Conservation (phyloP, 1,139 yeast genomes). For the Taphrina communis region DNA sequence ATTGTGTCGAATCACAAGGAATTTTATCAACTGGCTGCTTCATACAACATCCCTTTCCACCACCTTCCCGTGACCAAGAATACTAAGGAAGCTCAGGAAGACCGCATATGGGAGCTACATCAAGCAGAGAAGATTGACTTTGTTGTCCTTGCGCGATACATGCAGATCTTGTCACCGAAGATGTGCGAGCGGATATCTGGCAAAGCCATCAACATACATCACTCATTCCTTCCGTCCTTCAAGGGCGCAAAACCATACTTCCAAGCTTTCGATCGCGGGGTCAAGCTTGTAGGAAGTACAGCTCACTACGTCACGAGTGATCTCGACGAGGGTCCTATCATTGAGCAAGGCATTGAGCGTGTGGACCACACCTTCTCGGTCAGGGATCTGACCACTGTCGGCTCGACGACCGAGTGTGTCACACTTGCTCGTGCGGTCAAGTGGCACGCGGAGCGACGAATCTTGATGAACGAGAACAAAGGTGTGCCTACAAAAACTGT, state of each 20-base stretch:
- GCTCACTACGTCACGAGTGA: slow-evolving; percentile 38
- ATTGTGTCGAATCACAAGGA: slow-evolving; percentile 39
- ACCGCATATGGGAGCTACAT: slow-evolving; percentile 37
- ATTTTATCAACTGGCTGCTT: slow-evolving; percentile 36
- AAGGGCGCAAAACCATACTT: slow-evolving; percentile 39
- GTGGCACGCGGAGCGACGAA: slow-evolving; percentile 38
- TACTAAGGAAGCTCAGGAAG: slow-evolving; percentile 36
- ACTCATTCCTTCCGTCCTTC: slow-evolving; percentile 40
- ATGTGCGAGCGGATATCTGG: slow-evolving; percentile 37
- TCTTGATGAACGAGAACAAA: slow-evolving; percentile 30
- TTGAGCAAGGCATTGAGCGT: slow-evolving; percentile 39
- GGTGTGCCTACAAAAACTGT: slow-evolving; percentile 38
- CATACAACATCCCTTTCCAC: slow-evolving; percentile 40
- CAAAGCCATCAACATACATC: slow-evolving; percentile 39
- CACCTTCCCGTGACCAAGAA: slow-evolving; percentile 33
- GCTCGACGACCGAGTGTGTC: slow-evolving; percentile 35
- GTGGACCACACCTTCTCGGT: slow-evolving; percentile 35
- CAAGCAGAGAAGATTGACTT: slow-evolving; percentile 39
- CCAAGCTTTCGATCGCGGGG: slow-evolving; percentile 39
- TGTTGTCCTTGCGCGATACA: slow-evolving; percentile 36
- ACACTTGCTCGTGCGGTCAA: slow-evolving; percentile 37
- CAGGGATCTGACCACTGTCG: slow-evolving; percentile 36
- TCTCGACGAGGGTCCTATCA: slow-evolving; percentile 39
- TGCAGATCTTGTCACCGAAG: slow-evolving; percentile 38
- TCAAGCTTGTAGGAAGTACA: slow-evolving; percentile 37